phyloP scores from a whole-genome alignment of 257 asterid species.

The Misopates orontium region DNA sequence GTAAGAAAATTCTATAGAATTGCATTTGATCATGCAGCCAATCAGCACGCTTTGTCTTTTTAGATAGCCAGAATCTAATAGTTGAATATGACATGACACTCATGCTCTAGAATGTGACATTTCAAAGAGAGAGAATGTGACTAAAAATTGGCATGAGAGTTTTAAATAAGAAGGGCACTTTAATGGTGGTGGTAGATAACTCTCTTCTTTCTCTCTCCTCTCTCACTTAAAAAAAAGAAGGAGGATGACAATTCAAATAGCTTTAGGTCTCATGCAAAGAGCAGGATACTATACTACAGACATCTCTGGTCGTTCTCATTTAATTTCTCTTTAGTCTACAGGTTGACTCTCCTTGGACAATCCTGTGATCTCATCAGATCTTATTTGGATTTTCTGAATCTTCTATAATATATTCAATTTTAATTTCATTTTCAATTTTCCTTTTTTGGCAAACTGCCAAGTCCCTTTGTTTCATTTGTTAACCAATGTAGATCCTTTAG shows the following conservation, averaged over 20 bases:
- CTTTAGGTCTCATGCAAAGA: slow-evolving; percentile 25
- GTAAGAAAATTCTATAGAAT: too few species aligned
- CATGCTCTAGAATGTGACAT: slow-evolving; percentile 48
- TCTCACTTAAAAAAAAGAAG: slow-evolving; percentile 24
- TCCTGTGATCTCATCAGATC: slow-evolving; percentile 35
- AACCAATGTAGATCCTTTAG: neutral
- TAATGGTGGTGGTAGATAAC: slow-evolving; percentile 2
- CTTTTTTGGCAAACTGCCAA: slow-evolving; percentile 10
- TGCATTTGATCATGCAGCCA: neutral
- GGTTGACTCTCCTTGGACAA: slow-evolving; percentile 37
- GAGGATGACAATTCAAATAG: slow-evolving; percentile 26
- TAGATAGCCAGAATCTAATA: slow-evolving; percentile 28
- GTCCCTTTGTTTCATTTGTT: neutral
- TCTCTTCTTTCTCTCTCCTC: slow-evolving; percentile 12
- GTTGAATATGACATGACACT: slow-evolving; percentile 55
- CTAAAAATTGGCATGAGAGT: slow-evolving; percentile 40
- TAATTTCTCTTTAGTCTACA: slow-evolving; percentile 38
- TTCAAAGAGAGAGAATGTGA: slow-evolving; percentile 25
- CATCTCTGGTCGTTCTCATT: slow-evolving; percentile 32
- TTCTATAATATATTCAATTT: neutral
- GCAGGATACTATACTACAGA: slow-evolving; percentile 23
- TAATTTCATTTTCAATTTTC: neutral
- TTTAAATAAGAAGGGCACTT: slow-evolving; percentile 38
- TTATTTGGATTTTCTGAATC: slow-evolving; percentile 44
- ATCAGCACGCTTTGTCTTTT: neutral